Evolutionary conservation across 176 grass and related monocot species (phyloP).

Genomic region (bread wheat (Triticum aestivum)): DNA sequence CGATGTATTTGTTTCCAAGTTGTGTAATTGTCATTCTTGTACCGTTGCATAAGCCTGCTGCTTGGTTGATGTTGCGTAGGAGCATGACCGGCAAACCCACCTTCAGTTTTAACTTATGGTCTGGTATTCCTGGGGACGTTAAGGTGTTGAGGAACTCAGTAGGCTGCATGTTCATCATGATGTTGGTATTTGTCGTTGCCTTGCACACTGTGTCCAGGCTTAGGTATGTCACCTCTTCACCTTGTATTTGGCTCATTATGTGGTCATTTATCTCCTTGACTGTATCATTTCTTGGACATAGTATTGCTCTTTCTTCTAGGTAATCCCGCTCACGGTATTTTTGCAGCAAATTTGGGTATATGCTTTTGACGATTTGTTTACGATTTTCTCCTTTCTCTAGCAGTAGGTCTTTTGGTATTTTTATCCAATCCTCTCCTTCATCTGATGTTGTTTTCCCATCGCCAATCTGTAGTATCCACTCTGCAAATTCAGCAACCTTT

Average conservation of each 20-base stretch:
- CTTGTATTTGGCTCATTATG: background rate
- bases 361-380: background rate
- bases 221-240: background rate
- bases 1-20: no score
- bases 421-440: background rate
- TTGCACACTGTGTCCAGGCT: background rate
- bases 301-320: background rate
- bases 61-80: no score
- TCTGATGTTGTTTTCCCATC: background rate
- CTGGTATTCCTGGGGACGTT: background rate
- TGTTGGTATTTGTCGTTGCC: background rate
- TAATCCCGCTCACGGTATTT: background rate
- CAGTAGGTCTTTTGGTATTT: background rate
- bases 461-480: background rate
- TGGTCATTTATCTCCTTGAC: background rate
- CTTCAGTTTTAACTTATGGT: no score
- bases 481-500: background rate
- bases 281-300: background rate
- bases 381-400: background rate
- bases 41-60: no score
- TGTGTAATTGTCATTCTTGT: no score
- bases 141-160: background rate
- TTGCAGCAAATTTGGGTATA: background rate
- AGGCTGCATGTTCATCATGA: background rate
- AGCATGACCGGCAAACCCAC: no score